These are phyloP conservation scores for Claviceps maximensis DNA, from an alignment of 2,329 filamentous ascomycete genomes.

Conservation along the genomic window DNA sequence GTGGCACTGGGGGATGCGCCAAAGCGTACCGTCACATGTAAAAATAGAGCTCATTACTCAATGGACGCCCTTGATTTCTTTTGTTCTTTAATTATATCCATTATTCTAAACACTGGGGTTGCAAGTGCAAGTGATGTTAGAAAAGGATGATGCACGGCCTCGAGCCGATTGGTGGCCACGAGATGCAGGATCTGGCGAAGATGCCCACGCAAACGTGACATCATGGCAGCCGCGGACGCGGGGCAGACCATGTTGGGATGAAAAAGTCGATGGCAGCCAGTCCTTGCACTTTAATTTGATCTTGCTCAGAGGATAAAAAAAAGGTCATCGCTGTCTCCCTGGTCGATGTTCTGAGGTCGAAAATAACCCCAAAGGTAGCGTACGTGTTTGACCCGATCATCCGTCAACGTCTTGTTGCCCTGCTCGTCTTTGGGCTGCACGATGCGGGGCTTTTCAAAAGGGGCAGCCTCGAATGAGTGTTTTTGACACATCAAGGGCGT, in stretches of 20 bases:
- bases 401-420: background rate
- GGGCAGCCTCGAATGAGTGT: background rate
- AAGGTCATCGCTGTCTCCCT: background rate
- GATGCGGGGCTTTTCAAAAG: background rate
- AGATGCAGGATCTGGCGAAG: too few relatives aligned
- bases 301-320: too few relatives aligned
- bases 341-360: background rate
- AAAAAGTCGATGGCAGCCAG: background rate
- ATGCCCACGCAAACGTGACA: background rate
- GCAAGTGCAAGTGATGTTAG: background rate
- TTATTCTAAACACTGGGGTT: background rate
- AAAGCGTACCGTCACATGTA: constrained; percentile 44
- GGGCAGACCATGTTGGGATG: background rate
- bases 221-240: background rate
- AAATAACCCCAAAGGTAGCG: background rate
- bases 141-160: background rate
- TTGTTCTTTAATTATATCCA: constrained; percentile 27
- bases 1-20: constrained; percentile 31
- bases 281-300: background rate
- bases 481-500: background rate
- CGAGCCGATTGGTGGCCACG: too few relatives aligned
- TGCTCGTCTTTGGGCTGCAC: background rate
- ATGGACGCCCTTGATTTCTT: constrained; percentile 48
- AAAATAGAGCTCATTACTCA: constrained; percentile 50
- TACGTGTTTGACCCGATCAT: background rate